Evolutionary conservation across 1,139 yeast genomes (phyloP).

Genomic region (Yamadazyma siamensis): DNA sequence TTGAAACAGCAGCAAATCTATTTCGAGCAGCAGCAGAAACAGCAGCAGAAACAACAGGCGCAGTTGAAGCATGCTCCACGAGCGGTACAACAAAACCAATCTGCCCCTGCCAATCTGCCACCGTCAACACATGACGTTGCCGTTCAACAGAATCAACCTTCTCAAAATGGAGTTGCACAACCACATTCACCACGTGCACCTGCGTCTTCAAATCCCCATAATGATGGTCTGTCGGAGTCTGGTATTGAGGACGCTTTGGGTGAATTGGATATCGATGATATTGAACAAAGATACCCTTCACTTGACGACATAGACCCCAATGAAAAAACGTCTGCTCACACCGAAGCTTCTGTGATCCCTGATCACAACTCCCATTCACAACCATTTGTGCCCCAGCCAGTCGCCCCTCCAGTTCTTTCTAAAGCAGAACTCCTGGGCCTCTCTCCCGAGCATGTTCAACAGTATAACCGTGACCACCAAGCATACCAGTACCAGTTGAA

Average conservation of each 20-base stretch:
- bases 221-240: too few relatives aligned
- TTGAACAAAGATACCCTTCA: conserved; percentile 44
- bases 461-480: conserved; percentile 22
- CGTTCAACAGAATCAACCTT: background rate
- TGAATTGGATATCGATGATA: conserved; percentile 37
- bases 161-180: too few relatives aligned
- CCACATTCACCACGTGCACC: too few relatives aligned
- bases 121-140: background rate
- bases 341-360: background rate
- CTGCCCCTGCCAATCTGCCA: background rate
- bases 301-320: conserved; percentile 31
- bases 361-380: background rate
- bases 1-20: conserved; percentile 31
- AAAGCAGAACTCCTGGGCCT: conserved; percentile 17
- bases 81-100: background rate
- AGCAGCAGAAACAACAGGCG: conserved; percentile 1
- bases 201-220: too few relatives aligned
- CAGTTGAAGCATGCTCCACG: background rate
- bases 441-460: conserved; percentile 21
- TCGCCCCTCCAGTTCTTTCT: conserved; percentile 17
- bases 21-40: conserved; percentile 9
- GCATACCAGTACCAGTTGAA: conserved; percentile 20
- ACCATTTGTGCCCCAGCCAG: conserved; percentile 10
- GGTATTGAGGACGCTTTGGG: conserved; percentile 19
- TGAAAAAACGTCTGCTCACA: conserved; percentile 5